These are phyloP conservation scores for Calonectria henricotiae DNA, from an alignment of 2,329 filamentous ascomycete species.

Conservation along the genomic window DNA sequence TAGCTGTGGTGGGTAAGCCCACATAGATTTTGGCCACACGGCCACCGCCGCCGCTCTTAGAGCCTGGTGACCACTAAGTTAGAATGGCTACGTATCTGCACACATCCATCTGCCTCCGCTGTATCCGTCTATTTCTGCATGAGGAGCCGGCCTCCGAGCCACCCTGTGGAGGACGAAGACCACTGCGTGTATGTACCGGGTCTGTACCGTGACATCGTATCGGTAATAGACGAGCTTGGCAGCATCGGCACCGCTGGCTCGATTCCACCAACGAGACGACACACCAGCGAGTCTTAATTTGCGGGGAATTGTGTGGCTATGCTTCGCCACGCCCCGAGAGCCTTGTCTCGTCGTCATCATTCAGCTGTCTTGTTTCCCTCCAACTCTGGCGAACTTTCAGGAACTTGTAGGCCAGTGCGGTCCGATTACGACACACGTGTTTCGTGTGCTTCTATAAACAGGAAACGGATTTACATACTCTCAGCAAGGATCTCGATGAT, in stretches of 20 bases:
- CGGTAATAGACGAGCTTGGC: slow-evolving; percentile 15
- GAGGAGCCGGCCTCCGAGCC: background rate
- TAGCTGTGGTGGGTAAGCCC: slow-evolving; percentile 30
- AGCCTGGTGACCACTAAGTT: slow-evolving; percentile 19
- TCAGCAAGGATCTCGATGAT: background rate
- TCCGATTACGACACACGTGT: slow-evolving; percentile 16
- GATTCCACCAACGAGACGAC: slow-evolving; percentile 23
- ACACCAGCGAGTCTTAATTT: slow-evolving; percentile 23
- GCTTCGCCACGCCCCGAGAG: slow-evolving; percentile 49
- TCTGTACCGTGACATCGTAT: slow-evolving; percentile 17
- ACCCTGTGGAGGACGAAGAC: background rate
- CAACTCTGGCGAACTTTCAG: background rate
- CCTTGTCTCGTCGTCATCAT: slow-evolving; percentile 43
- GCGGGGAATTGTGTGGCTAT: slow-evolving; percentile 47
- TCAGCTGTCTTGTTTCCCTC: slow-evolving; percentile 27
- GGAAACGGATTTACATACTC: slow-evolving; percentile 27
- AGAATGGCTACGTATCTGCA: background rate
- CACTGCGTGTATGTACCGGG: background rate
- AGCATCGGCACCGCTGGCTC: slow-evolving; percentile 6
- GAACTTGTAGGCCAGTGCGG: background rate
- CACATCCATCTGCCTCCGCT: slow-evolving; percentile 12
- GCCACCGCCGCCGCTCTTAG: background rate
- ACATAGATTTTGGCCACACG: slow-evolving; percentile 11
- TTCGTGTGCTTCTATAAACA: slow-evolving; percentile 26
- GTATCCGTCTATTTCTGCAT: slow-evolving; percentile 2